Evolutionary conservation across 176 grass and related monocot genomes (phyloP).

Genomic region (Tillandsia fasciculata): DNA sequence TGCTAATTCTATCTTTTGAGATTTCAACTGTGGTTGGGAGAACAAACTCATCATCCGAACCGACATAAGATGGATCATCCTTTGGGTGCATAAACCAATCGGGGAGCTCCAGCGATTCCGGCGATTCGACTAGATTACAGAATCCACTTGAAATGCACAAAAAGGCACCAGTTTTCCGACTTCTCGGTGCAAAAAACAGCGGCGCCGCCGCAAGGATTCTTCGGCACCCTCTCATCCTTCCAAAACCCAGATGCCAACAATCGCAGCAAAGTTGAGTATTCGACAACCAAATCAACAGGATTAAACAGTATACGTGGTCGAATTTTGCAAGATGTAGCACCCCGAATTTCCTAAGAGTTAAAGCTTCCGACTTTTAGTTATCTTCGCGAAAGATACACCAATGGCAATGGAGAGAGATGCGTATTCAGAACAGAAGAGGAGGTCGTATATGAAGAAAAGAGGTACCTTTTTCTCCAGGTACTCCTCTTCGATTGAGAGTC

Average conservation of each 20-base stretch:
- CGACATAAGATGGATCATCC: slow-evolving; percentile 1
- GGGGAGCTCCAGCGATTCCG: slow-evolving; percentile 28
- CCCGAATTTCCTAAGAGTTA: background rate
- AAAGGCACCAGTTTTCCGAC: background rate
- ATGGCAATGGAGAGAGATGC: background rate
- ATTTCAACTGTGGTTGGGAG: slow-evolving; percentile 27
- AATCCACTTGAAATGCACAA: slow-evolving; percentile 27
- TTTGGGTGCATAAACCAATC: slow-evolving; percentile 71
- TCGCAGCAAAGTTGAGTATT: background rate
- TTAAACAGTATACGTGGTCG: slow-evolving; percentile 23
- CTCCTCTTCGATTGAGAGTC: no score
- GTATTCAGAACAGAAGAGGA: no score
- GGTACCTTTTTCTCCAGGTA: no score
- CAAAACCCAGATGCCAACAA: background rate
- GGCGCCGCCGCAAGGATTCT: background rate
- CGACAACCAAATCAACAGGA: background rate
- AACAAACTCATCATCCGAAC: slow-evolving; percentile 42
- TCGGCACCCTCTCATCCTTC: slow-evolving; percentile 31
- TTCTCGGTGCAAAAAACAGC: background rate
- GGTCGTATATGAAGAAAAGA: no score
- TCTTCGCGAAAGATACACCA: background rate
- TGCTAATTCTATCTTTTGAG: slow-evolving; percentile 14
- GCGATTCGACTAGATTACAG: slow-evolving; percentile 10
- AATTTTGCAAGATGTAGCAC: slow-evolving; percentile 13
- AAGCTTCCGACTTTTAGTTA: background rate